Conservation (phyloP, 768 basidiomycete species). For the Rhizopogon vulgaris region DNA sequence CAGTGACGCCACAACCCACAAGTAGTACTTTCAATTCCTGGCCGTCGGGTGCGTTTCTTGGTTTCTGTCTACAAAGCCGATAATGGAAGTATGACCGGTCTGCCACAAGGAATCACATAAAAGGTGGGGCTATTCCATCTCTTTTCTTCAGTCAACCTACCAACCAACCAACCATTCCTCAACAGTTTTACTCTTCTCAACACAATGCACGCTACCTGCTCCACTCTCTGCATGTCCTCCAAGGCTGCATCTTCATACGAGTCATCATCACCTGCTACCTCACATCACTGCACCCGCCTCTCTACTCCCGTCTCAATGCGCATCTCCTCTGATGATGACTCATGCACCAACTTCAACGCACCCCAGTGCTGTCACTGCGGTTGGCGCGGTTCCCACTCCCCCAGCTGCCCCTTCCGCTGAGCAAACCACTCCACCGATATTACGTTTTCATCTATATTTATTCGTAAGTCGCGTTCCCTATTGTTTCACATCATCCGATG, state of each 20-base stretch:
- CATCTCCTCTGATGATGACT: conserved; percentile 18
- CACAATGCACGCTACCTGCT: conserved; percentile 13
- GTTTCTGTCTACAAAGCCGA: conserved; percentile 27
- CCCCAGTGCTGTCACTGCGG: conserved; percentile 79
- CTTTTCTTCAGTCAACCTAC: not conserved
- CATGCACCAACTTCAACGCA: conserved; percentile 44
- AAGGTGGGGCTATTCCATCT: conserved; percentile 11
- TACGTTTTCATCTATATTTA: conserved; percentile 21
- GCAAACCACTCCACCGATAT: conserved; percentile 7
- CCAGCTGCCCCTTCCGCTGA: conserved; percentile 63
- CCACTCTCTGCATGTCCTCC: conserved; percentile 9
- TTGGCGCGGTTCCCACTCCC: conserved; percentile 53
- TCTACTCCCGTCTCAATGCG: conserved; percentile 18
- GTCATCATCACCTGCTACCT: conserved; percentile 2
- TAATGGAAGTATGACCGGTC: conserved; percentile 28
- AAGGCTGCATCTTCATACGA: conserved; percentile 5
- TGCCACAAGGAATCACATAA: conserved; percentile 22
- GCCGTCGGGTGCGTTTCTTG: conserved; percentile 23
- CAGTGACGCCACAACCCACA: conserved; percentile 33
- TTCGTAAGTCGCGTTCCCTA: conserved; percentile 14
- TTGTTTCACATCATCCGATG: conserved; percentile 1
- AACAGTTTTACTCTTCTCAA: not conserved
- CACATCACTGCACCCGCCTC: conserved; percentile 4
- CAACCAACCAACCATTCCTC: conserved; percentile 3
- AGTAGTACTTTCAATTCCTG: conserved; percentile 10